These are phyloP conservation scores for Crucihimalaya himalaica DNA, from an alignment of 345 rosid genomes.

Conservation along the genomic window DNA sequence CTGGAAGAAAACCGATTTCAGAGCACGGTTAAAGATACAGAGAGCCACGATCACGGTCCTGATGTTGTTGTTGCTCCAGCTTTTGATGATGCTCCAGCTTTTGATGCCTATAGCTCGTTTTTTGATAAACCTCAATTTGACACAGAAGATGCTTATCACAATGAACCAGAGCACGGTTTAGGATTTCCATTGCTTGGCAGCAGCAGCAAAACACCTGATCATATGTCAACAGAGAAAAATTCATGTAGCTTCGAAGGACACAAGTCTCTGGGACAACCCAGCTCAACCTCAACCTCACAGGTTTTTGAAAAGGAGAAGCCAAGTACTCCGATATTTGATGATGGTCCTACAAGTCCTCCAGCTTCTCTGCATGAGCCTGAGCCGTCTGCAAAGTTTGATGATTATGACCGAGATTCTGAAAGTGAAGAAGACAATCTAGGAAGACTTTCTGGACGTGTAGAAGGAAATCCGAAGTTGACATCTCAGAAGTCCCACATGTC, in stretches of 20 bases:
- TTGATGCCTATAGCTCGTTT: slow-evolving; percentile 64
- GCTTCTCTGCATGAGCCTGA: slow-evolving; percentile 49
- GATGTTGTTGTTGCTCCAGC: slow-evolving; percentile 38
- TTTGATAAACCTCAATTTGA: slow-evolving; percentile 51
- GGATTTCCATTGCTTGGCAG: slow-evolving; percentile 45
- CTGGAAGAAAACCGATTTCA: slow-evolving; percentile 36
- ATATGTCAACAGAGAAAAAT: slow-evolving; percentile 36
- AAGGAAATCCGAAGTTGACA: slow-evolving; percentile 28
- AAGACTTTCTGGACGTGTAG: slow-evolving; percentile 11
- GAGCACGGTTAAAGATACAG: slow-evolving; percentile 34
- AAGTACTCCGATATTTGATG: slow-evolving; percentile 45
- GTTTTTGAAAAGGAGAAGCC: slow-evolving; percentile 40
- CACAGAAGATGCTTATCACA: slow-evolving; percentile 38
- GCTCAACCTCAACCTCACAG: slow-evolving; percentile 41
- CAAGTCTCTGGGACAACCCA: slow-evolving; percentile 33
- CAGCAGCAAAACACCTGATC: slow-evolving; percentile 38
- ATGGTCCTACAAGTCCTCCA: slow-evolving; percentile 40
- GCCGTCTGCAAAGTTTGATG: slow-evolving; percentile 57
- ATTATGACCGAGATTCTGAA: slow-evolving; percentile 53
- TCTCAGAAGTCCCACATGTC: slow-evolving; percentile 29
- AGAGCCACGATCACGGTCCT: slow-evolving; percentile 29
- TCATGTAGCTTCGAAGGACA: slow-evolving; percentile 42
- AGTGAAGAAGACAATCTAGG: slow-evolving; percentile 50
- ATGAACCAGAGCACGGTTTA: slow-evolving; percentile 34
- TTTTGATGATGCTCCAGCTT: too few species aligned